phyloP scores from a whole-genome alignment of 768 basidiomycete species.

The Lentinula edodes region DNA sequence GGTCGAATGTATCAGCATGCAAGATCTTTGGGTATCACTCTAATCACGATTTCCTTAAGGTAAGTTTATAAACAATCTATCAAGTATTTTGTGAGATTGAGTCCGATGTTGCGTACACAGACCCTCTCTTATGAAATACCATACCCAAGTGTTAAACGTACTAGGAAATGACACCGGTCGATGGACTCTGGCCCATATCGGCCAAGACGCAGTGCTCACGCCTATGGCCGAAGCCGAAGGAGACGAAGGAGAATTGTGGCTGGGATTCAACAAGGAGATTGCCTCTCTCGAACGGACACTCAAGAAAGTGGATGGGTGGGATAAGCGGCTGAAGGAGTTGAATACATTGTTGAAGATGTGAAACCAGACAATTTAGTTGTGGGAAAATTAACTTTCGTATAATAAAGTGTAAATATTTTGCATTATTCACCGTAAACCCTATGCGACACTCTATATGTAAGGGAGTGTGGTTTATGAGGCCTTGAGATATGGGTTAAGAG shows the following conservation, averaged over 20 bases:
- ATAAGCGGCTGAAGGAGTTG: conserved; percentile 59
- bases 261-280: conserved; percentile 62
- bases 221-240: conserved; percentile 52
- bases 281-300: conserved; percentile 57
- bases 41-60: conserved; percentile 91
- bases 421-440: too few species aligned
- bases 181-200: conserved; percentile 66
- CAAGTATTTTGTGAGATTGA: not conserved
- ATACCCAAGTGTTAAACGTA: conserved; percentile 79
- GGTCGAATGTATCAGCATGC: conserved; percentile 93
- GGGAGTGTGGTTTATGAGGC: too few species aligned
- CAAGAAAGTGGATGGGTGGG: conserved; percentile 69
- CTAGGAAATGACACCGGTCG: conserved; percentile 62
- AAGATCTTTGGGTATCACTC: conserved; percentile 82
- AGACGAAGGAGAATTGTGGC: conserved; percentile 17
- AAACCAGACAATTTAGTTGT: conserved; percentile 12
- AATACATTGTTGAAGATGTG: conserved; percentile 48
- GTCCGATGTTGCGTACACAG: conserved; percentile 26
- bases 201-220: conserved; percentile 44
- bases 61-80: conserved; percentile 22
- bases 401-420: too few species aligned
- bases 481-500: too few species aligned
- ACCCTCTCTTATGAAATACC: conserved; percentile 84
- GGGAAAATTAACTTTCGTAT: too few species aligned
- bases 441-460: too few species aligned